Conservation (phyloP, 179 eudicot species). For the Heliamphora pulchella region DNA sequence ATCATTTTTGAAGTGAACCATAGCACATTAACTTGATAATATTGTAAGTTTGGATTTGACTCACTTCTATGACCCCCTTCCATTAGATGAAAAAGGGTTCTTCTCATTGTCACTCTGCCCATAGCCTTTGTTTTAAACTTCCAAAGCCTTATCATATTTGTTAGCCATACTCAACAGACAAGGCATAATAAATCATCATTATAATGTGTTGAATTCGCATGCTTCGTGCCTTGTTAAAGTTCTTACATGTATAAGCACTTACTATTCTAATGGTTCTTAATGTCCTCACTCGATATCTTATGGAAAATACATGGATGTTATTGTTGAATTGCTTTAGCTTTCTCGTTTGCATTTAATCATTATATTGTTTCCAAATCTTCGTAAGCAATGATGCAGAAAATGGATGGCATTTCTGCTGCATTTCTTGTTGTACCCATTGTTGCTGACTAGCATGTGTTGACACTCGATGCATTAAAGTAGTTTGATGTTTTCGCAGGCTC, state of each 20-base stretch:
- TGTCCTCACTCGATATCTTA: neutral
- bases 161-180: too few species aligned
- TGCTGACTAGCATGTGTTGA: neutral
- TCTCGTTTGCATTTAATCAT: neutral
- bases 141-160: too few species aligned
- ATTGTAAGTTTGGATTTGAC: too few species aligned
- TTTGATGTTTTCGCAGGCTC: slow-evolving; percentile 54
- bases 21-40: too few species aligned
- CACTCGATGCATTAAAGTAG: neutral
- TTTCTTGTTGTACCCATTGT: neutral
- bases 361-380: neutral
- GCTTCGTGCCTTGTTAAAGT: too few species aligned
- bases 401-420: neutral
- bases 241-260: neutral
- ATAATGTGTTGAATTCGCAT: too few species aligned
- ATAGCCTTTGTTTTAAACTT: too few species aligned
- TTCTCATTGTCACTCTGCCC: too few species aligned
- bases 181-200: too few species aligned
- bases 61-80: too few species aligned
- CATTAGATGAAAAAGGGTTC: too few species aligned
- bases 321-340: neutral
- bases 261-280: neutral
- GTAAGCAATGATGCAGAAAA: neutral
- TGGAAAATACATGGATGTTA: neutral
- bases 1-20: too few species aligned